Evolutionary conservation across 148 eudicot genomes (phyloP).

Genomic region (Rhododendron molle): DNA sequence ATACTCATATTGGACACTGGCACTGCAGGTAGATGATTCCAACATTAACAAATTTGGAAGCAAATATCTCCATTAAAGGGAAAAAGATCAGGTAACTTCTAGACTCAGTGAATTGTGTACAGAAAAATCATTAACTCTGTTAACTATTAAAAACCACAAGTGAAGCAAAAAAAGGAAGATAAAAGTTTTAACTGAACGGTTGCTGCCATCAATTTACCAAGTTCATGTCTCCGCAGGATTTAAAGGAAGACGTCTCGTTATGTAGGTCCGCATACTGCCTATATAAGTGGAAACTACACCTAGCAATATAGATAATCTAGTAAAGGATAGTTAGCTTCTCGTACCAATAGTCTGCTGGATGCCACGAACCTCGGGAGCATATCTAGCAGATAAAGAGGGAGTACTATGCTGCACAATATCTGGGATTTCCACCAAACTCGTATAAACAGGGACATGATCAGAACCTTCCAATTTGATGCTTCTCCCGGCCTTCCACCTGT

Average conservation of each 20-base stretch:
- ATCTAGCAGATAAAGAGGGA: conserved; percentile 85
- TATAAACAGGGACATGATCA: conserved; percentile 91
- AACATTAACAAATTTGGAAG: neutral
- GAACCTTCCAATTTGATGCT: conserved; percentile 84
- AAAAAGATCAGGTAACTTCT: neutral
- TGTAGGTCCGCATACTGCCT: neutral
- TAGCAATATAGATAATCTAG: neutral
- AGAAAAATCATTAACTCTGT: neutral
- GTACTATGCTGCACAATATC: conserved; percentile 55
- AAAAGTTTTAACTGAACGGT: neutral
- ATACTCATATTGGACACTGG: neutral
- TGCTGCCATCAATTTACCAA: neutral
- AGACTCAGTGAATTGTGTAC: neutral
- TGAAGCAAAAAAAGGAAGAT: neutral
- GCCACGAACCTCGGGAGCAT: conserved; percentile 88
- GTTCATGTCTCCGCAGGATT: neutral
- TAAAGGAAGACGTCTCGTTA: neutral
- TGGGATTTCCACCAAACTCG: conserved; percentile 51
- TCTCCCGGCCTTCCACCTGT: conserved; percentile 82
- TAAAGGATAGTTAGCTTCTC: conserved; percentile 9
- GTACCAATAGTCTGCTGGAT: conserved; percentile 86
- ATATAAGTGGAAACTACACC: neutral
- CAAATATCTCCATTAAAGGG: neutral
- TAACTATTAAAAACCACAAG: neutral
- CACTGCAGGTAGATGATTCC: neutral